Conservation (phyloP, 2,329 filamentous ascomycete genomes). For the Nannizziopsis barbatae region DNA sequence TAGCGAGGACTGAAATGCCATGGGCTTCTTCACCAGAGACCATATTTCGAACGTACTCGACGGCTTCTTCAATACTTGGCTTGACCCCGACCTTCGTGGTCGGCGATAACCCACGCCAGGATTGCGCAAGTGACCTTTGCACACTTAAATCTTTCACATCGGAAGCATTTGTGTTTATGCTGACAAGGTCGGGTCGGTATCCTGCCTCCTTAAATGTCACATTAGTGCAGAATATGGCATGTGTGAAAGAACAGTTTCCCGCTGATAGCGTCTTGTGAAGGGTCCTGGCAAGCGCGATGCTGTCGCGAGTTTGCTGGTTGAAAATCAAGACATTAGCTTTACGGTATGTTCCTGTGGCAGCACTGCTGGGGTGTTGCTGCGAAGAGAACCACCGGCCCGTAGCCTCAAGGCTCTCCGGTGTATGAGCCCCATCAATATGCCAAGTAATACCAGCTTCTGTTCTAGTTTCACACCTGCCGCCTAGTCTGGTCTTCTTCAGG, state of each 20-base stretch:
- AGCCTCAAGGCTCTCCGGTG: slow-evolving; percentile 66
- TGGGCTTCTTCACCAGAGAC: slow-evolving; percentile 23
- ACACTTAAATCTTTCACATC: slow-evolving; percentile 52
- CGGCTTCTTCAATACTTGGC: slow-evolving; percentile 58
- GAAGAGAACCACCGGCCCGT: slow-evolving; percentile 66
- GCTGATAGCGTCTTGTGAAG: slow-evolving; percentile 49
- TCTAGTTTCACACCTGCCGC: slow-evolving; percentile 67
- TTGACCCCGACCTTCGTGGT: slow-evolving; percentile 46
- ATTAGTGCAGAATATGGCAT: slow-evolving; percentile 75
- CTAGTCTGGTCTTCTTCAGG: slow-evolving; percentile 54
- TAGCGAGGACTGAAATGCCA: slow-evolving; percentile 55
- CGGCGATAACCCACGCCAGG: slow-evolving; percentile 49
- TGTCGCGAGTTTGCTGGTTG: slow-evolving; percentile 83
- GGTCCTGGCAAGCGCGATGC: slow-evolving; percentile 50
- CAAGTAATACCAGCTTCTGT: slow-evolving; percentile 51
- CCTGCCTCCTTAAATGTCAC: slow-evolving; percentile 51
- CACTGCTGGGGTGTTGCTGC: slow-evolving; percentile 27
- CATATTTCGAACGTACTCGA: slow-evolving; percentile 45
- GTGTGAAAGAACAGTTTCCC: slow-evolving; percentile 46
- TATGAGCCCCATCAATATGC: slow-evolving; percentile 84
- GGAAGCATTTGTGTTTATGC: slow-evolving; percentile 48
- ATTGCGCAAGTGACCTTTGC: slow-evolving; percentile 54
- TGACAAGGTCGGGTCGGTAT: slow-evolving; percentile 53
- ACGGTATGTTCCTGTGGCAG: slow-evolving; percentile 18
- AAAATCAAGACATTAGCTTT: slow-evolving; percentile 61